Conservation (phyloP, 768 basidiomycete genomes). For the Lentinula detonsa region DNA sequence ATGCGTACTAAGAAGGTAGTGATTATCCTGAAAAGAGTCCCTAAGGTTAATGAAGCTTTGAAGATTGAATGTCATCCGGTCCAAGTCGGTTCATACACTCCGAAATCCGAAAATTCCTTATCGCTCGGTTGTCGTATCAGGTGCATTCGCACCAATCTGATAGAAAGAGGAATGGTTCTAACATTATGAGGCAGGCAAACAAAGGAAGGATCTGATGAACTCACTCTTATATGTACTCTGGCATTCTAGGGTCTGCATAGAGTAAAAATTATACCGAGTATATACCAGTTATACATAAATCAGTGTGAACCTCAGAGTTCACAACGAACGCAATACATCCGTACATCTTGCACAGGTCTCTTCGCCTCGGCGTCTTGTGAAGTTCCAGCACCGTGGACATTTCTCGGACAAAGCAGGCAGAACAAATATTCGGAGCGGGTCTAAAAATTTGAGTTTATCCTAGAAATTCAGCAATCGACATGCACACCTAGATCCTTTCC, state of each 20-base stretch:
- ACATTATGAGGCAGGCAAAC: too few species aligned
- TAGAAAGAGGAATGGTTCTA: too few species aligned
- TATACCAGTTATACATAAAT: too few species aligned
- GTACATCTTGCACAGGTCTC: conserved; percentile 63
- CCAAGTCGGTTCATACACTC: not conserved
- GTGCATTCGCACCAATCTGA: too few species aligned
- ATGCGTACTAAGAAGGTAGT: not conserved
- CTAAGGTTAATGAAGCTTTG: not conserved
- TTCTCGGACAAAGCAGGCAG: conserved; percentile 57
- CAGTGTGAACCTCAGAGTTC: too few species aligned
- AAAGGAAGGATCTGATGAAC: too few species aligned
- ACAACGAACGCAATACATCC: not conserved
- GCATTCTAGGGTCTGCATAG: too few species aligned
- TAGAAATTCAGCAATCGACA: not conserved
- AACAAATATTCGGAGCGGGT: conserved; percentile 44
- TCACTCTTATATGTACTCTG: too few species aligned
- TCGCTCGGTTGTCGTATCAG: too few species aligned
- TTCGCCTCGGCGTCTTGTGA: conserved; percentile 44
- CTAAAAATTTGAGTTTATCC: conserved; percentile 12
- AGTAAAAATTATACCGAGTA: too few species aligned
- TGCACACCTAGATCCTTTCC: conserved; percentile 34
- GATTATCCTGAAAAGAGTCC: not conserved
- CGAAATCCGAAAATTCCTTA: not conserved
- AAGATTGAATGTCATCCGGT: not conserved
- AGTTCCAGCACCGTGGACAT: conserved; percentile 92